Evolutionary conservation across 495 filamentous ascomycete genomes (phyloP).

Genomic region (Penicillium daleae): DNA sequence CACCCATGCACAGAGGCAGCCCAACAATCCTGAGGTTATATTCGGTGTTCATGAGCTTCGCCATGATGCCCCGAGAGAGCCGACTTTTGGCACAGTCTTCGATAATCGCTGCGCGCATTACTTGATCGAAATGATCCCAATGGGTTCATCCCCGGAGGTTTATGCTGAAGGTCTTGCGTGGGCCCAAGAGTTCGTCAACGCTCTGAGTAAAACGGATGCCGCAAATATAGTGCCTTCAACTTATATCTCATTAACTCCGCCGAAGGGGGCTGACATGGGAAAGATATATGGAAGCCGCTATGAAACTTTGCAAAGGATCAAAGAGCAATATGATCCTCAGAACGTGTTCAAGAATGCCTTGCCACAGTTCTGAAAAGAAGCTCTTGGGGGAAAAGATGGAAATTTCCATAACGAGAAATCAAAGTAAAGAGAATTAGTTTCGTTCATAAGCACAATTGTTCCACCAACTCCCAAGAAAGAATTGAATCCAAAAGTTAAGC

Average conservation of each 20-base stretch:
- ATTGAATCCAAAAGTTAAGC: neutral
- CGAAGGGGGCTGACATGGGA: constrained; percentile 6
- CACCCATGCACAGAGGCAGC: constrained; percentile 12
- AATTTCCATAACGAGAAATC: neutral
- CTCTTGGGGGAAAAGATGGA: neutral
- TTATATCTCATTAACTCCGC: constrained; percentile 18
- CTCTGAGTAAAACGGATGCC: constrained; percentile 16
- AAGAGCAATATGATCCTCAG: constrained; percentile 16
- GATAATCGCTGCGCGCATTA: constrained; percentile 16
- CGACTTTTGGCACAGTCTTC: neutral
- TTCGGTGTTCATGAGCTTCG: constrained; percentile 23
- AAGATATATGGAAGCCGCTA: constrained; percentile 15
- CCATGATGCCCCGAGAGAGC: constrained; percentile 6
- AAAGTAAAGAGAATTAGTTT: neutral
- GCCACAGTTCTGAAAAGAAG: constrained; percentile 3
- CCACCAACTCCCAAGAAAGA: neutral
- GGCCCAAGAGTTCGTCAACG: constrained; percentile 15
- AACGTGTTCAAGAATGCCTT: constrained; percentile 22
- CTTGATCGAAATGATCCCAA: constrained; percentile 20
- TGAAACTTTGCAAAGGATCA: constrained; percentile 11
- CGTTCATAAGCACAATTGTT: neutral
- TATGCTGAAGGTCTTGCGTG: constrained; percentile 10
- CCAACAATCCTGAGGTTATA: constrained; percentile 8
- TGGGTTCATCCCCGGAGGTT: neutral
- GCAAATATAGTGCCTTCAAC: constrained; percentile 9